Evolutionary conservation across 768 basidiomycete species (phyloP).

Genomic region (Cystobasidium tubakii): DNA sequence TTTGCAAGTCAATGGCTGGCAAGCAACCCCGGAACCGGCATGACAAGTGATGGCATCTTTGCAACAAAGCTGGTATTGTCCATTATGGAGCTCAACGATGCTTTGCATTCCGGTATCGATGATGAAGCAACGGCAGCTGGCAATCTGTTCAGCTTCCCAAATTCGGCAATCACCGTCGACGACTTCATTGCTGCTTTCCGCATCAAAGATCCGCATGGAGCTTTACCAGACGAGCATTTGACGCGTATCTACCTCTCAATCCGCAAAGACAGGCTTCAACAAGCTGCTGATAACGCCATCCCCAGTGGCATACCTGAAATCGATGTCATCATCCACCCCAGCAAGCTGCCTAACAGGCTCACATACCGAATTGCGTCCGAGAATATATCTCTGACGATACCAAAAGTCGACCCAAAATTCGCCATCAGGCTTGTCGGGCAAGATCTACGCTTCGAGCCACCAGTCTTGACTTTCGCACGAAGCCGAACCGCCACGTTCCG

Average conservation of each 20-base stretch:
- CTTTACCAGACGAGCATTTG: slow-evolving; percentile 70
- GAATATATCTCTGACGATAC: slow-evolving; percentile 75
- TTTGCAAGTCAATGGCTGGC: slow-evolving; percentile 88
- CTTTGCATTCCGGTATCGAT: slow-evolving; percentile 57
- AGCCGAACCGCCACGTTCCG: slow-evolving; percentile 81
- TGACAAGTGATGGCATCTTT: slow-evolving; percentile 31
- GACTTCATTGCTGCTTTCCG: slow-evolving; percentile 82
- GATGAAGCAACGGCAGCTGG: slow-evolving; percentile 17
- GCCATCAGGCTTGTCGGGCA: slow-evolving; percentile 70
- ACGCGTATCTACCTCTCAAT: slow-evolving; percentile 74
- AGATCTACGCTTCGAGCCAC: slow-evolving; percentile 79
- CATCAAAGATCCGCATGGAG: slow-evolving; percentile 63
- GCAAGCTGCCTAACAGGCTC: slow-evolving; percentile 63
- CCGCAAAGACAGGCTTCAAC: slow-evolving; percentile 50
- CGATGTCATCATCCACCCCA: slow-evolving; percentile 42
- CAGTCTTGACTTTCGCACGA: slow-evolving; percentile 69
- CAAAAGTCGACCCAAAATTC: slow-evolving; percentile 74
- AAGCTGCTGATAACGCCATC: slow-evolving; percentile 46
- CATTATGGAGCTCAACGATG: slow-evolving; percentile 80
- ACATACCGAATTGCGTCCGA: slow-evolving; percentile 86
- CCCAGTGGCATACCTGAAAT: slow-evolving; percentile 45
- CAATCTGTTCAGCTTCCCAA: slow-evolving; percentile 45
- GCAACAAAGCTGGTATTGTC: slow-evolving; percentile 60
- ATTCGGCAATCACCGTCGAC: slow-evolving; percentile 57
- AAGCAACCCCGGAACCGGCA: slow-evolving; percentile 69